Conservation (phyloP, 495 filamentous ascomycete species). For the Platismatia glauca region DNA sequence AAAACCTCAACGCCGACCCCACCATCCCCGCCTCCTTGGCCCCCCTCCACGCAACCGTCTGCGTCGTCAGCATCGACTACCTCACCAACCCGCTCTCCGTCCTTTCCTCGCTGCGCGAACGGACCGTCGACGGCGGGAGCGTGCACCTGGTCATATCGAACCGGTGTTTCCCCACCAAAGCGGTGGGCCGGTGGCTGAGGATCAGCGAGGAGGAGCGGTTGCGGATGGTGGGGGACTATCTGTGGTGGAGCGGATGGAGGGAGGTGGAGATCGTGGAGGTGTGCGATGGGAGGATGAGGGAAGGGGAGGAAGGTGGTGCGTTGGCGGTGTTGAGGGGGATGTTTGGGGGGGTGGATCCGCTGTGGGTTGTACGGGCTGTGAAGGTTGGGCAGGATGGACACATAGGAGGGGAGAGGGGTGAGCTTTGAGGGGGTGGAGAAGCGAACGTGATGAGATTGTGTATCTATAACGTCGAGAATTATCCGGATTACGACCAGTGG, state of each 20-base stretch:
- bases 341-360: constrained; percentile 25
- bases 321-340: constrained; percentile 19
- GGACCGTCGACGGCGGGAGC: constrained; percentile 28
- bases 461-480: background rate
- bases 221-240: constrained; percentile 38
- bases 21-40: constrained; percentile 16
- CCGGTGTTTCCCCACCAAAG: constrained; percentile 41
- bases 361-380: constrained; percentile 30
- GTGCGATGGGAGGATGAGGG: constrained; percentile 26
- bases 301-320: constrained; percentile 5
- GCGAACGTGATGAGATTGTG: background rate
- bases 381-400: constrained; percentile 18
- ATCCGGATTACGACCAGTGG: background rate
- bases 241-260: constrained; percentile 37
- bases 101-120: constrained; percentile 26
- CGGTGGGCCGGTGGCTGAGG: constrained; percentile 29
- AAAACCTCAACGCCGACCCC: constrained; percentile 33
- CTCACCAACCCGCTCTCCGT: constrained; percentile 33
- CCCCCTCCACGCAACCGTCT: constrained; percentile 31
- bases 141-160: constrained; percentile 40
- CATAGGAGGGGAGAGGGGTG: constrained; percentile 9
- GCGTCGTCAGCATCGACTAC: constrained; percentile 40
- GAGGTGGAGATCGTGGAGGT: constrained; percentile 39
- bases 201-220: constrained; percentile 30
- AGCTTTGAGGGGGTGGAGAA: constrained; percentile 14